Conservation (phyloP, 2,329 filamentous ascomycete genomes). For the Colletotrichum cereale region DNA sequence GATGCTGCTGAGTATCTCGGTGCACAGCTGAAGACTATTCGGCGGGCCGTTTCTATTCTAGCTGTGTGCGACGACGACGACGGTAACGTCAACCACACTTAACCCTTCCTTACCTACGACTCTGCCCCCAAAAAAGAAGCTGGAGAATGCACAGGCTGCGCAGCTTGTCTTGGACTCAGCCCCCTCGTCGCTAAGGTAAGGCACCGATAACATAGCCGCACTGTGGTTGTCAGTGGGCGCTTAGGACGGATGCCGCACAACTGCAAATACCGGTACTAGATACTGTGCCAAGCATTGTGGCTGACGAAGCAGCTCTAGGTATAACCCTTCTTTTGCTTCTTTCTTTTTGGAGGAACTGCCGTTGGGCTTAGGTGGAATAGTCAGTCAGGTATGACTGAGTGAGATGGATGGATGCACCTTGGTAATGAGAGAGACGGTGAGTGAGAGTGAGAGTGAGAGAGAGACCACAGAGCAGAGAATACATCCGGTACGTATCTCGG, state of each 20-base stretch:
- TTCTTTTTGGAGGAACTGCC: background rate
- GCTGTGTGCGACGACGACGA: background rate
- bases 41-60: constrained; percentile 32
- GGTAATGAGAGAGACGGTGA: background rate
- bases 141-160: background rate
- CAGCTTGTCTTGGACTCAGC: constrained; percentile 26
- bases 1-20: background rate
- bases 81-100: background rate
- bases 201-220: constrained; percentile 26
- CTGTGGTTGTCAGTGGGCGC: constrained; percentile 19
- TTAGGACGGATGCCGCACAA: constrained; percentile 20
- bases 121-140: background rate
- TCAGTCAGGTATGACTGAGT: background rate
- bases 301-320: background rate
- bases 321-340: background rate
- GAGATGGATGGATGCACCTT: background rate
- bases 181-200: constrained; percentile 30
- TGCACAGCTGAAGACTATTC: background rate
- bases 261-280: background rate
- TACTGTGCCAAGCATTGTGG: background rate
- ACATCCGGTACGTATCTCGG: background rate
- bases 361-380: background rate
- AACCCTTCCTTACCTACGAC: background rate
- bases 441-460: background rate
- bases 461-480: background rate